Percentiles rank a stretch among this genome's conserved stretches.
Conservation (phyloP, 1,284 basidiomycete genomes). For the Marasmius sp. region DNA sequence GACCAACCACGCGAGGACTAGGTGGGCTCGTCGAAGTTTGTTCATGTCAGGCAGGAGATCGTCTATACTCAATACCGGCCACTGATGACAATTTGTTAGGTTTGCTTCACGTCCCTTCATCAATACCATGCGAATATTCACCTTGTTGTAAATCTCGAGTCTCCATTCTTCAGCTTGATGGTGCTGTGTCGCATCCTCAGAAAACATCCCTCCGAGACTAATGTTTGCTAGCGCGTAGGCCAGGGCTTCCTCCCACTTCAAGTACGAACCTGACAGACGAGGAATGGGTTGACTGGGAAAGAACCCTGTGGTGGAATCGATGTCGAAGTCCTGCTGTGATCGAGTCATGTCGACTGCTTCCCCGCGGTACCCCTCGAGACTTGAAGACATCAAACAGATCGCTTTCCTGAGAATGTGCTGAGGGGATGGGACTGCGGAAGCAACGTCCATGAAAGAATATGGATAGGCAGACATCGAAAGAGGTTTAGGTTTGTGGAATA, state of each 20-base stretch:
- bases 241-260: constrained; percentile 75
- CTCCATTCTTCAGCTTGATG: constrained; percentile 68
- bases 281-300: constrained; percentile 74
- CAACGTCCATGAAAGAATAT: background rate
- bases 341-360: constrained; percentile 22
- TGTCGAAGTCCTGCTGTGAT: constrained; percentile 59
- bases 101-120: background rate
- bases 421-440: constrained; percentile 36
- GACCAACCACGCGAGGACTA: constrained; percentile 86
- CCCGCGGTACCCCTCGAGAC: constrained; percentile 20
- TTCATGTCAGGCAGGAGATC: constrained; percentile 54
- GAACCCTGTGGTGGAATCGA: constrained; percentile 83
- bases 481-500: background rate
- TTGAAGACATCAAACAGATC: constrained; percentile 26
- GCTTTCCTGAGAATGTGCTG: constrained; percentile 31
- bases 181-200: constrained; percentile 51
- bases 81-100: constrained; percentile 39
- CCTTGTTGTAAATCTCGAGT: constrained; percentile 51
- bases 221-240: constrained; percentile 56
- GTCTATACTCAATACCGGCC: constrained; percentile 64
- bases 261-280: constrained; percentile 55
- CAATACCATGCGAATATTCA: constrained; percentile 37
- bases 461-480: background rate
- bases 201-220: constrained; percentile 60
- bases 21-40: constrained; percentile 79